Evolutionary conservation across 345 rosid species (phyloP).

Genomic region (Aquilaria malaccensis): DNA sequence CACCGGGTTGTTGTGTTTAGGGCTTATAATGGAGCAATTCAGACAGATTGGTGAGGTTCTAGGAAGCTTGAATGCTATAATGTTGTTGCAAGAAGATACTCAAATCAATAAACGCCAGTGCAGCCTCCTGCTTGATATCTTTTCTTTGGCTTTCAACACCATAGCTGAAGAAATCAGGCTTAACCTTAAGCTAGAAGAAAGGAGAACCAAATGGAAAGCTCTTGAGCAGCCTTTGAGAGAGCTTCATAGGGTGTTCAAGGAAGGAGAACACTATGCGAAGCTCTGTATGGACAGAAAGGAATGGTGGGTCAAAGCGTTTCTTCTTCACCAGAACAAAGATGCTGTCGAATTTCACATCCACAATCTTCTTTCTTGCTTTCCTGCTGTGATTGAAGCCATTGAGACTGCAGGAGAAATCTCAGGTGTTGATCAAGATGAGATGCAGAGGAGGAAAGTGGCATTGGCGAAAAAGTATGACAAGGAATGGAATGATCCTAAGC

Average conservation of each 20-base stretch:
- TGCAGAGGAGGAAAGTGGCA: slow-evolving; percentile 60
- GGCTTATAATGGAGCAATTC: slow-evolving; percentile 58
- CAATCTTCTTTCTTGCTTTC: slow-evolving; percentile 61
- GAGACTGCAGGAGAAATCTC: slow-evolving; percentile 82
- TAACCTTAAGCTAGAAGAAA: slow-evolving; percentile 75
- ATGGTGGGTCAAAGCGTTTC: slow-evolving; percentile 78
- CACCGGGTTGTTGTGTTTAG: not conserved
- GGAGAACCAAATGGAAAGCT: slow-evolving; percentile 76
- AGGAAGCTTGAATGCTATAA: slow-evolving; percentile 78
- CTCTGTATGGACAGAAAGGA: slow-evolving; percentile 63
- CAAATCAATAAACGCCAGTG: slow-evolving; percentile 74
- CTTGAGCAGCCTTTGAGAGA: slow-evolving; percentile 74
- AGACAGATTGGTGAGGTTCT: slow-evolving; percentile 87
- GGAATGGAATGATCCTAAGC: slow-evolving; percentile 72
- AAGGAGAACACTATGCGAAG: slow-evolving; percentile 73
- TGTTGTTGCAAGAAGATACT: slow-evolving; percentile 77
- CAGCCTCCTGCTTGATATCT: slow-evolving; percentile 51
- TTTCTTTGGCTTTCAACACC: slow-evolving; percentile 48
- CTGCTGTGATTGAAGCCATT: slow-evolving; percentile 71
- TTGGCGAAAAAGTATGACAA: slow-evolving; percentile 58
- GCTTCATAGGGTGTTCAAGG: slow-evolving; percentile 66
- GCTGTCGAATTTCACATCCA: slow-evolving; percentile 76
- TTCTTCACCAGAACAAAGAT: slow-evolving; percentile 74
- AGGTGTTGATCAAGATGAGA: slow-evolving; percentile 72
- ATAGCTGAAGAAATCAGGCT: slow-evolving; percentile 68